phyloP scores from a whole-genome alignment of 257 asterid species.

The Scutellaria baicalensis region DNA sequence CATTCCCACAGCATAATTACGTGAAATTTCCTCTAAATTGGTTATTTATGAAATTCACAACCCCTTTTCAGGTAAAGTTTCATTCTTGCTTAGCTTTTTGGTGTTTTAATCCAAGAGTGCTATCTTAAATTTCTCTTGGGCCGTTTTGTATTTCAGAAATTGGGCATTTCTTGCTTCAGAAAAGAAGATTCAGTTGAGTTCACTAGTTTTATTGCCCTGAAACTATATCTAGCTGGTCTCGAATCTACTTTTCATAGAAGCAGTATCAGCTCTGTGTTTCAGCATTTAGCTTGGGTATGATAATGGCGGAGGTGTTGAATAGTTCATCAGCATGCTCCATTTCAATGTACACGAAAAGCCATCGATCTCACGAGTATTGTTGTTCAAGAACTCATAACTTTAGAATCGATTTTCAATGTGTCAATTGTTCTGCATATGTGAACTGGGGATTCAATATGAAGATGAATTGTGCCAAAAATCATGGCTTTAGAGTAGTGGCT shows the following conservation, averaged over 20 bases:
- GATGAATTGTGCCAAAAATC: conserved; percentile 1
- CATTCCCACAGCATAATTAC: background rate
- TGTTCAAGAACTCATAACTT: conserved; percentile 9
- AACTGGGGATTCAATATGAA: conserved; percentile 14
- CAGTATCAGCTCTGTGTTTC: background rate
- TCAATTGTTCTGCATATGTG: conserved; percentile 19
- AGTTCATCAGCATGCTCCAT: conserved; percentile 15
- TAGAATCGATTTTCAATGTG: conserved; percentile 17
- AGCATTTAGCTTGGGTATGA: conserved; percentile 20
- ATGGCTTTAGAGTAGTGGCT: conserved; percentile 11
- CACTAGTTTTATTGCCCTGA: background rate
- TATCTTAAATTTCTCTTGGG: background rate
- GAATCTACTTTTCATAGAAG: conserved; percentile 11
- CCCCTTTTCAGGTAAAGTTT: conserved; percentile 3
- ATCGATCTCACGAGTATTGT: conserved; percentile 2
- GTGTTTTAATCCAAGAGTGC: background rate
- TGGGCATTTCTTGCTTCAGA: conserved; percentile 2
- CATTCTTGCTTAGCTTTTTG: background rate
- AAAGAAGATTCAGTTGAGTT: background rate
- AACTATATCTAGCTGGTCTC: background rate
- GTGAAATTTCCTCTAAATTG: background rate
- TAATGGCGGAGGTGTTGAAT: conserved; percentile 26
- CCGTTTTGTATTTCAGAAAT: background rate
- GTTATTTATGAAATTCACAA: background rate
- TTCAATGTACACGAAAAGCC: conserved; percentile 10